Evolutionary conservation across 345 rosid species (phyloP).

Genomic region (Rhodamnia rubescens): DNA sequence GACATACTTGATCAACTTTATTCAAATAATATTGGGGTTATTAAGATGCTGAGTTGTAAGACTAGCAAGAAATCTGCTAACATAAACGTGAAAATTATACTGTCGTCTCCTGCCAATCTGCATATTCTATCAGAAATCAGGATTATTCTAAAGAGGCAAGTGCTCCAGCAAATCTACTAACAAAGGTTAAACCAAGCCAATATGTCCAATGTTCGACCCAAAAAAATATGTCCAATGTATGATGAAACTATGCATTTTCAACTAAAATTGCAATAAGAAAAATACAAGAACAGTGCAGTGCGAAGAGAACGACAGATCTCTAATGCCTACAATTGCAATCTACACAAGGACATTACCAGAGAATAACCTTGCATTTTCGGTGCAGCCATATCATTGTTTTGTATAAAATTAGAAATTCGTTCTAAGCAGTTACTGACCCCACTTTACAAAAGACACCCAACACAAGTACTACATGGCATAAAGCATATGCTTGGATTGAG

Average conservation of each 20-base stretch:
- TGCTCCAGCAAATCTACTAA: background rate
- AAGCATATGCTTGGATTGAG: background rate
- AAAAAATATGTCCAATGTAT: background rate
- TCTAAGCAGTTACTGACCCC: background rate
- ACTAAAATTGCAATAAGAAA: background rate
- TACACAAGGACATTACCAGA: background rate
- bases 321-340: background rate
- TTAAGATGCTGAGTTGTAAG: background rate
- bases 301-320: background rate
- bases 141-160: background rate
- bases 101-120: background rate
- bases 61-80: background rate
- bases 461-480: background rate
- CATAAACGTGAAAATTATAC: background rate
- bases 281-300: background rate
- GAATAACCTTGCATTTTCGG: background rate
- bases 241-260: background rate
- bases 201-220: background rate
- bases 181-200: background rate
- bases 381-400: background rate
- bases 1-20: background rate
- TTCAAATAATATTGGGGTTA: background rate
- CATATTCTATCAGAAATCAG: background rate
- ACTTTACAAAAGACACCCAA: background rate
- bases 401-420: background rate